phyloP scores from a whole-genome alignment of 257 asterid species.

The Eustoma russellianum region DNA sequence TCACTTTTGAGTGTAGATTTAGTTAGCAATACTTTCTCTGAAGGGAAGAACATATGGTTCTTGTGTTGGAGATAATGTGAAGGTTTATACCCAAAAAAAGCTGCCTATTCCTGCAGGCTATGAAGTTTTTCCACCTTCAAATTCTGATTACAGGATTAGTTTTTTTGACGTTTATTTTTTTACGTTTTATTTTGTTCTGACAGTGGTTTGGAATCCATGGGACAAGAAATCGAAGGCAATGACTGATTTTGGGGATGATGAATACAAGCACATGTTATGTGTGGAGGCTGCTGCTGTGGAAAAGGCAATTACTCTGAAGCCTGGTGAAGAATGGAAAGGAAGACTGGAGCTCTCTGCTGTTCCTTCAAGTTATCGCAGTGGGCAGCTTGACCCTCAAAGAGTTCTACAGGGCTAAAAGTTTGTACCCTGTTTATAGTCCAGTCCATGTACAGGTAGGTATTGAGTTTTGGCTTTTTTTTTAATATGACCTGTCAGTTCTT shows the following conservation, averaged over 20 bases:
- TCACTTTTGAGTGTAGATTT: not conserved
- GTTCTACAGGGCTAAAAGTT: constrained; percentile 59
- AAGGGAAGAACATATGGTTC: not conserved
- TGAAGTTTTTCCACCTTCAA: no score
- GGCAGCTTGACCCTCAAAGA: constrained; percentile 91
- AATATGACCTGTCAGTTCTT: no score
- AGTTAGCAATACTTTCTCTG: not conserved
- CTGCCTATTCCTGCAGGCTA: not conserved
- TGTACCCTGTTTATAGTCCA: constrained; percentile 17
- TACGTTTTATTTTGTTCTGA: constrained; percentile 9
- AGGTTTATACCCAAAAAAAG: not conserved
- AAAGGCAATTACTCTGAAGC: constrained; percentile 78
- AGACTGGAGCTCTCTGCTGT: constrained; percentile 77
- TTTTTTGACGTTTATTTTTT: not conserved
- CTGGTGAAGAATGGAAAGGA: constrained; percentile 98
- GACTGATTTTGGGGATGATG: constrained; percentile 74
- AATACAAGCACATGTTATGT: constrained; percentile 75
- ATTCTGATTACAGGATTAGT: not conserved
- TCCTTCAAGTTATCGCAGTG: constrained; percentile 89
- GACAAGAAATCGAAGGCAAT: constrained; percentile 82
- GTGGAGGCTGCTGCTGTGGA: constrained; percentile 87
- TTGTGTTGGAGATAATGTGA: not conserved
- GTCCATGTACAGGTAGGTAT: constrained; percentile 43
- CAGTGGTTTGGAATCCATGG: constrained; percentile 99
- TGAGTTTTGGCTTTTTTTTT: no score